Percentiles rank a stretch among this genome's conserved stretches.
phyloP scores from a whole-genome alignment of 179 eudicot species.

The Pouteria campechiana region DNA sequence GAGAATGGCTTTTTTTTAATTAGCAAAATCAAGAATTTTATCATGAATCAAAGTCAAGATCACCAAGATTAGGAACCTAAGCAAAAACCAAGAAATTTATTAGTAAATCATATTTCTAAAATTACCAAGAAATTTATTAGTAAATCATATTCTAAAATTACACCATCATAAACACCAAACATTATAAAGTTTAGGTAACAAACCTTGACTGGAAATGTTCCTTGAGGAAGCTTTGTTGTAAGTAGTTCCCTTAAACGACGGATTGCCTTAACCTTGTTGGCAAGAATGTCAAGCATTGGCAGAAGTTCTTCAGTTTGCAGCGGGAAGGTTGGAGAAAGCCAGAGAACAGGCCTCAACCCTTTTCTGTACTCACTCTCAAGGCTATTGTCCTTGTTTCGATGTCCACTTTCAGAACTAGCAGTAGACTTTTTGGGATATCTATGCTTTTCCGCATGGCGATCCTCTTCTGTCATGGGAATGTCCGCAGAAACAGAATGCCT shows the following conservation, averaged over 20 bases:
- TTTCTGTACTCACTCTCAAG: constrained; percentile 89
- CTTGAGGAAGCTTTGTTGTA: constrained; percentile 83
- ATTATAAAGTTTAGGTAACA: background rate
- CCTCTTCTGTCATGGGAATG: constrained; percentile 20
- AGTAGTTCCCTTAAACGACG: constrained; percentile 85
- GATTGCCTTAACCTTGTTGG: constrained; percentile 90
- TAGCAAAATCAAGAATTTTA: too few species aligned
- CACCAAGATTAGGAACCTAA: too few species aligned
- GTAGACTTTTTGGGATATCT: constrained; percentile 16
- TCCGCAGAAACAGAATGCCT: constrained; percentile 42
- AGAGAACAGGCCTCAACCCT: constrained; percentile 85
- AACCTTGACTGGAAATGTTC: constrained; percentile 97
- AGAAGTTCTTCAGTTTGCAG: constrained; percentile 77
- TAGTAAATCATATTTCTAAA: too few species aligned
- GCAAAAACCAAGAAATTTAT: too few species aligned
- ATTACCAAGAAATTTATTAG: too few species aligned
- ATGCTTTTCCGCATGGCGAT: constrained; percentile 16
- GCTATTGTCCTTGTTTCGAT: constrained; percentile 22
- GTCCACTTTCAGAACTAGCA: constrained; percentile 12
- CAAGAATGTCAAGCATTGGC: constrained; percentile 88
- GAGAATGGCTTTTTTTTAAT: too few species aligned
- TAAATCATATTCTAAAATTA: too few species aligned
- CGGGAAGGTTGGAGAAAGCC: constrained; percentile 89
- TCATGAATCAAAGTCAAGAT: too few species aligned
- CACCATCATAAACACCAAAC: background rate